Percentiles rank a stretch among this genome's conserved stretches.
Evolutionary conservation across 805 yeast genomes (phyloP).

Genomic region (Teunomyces aglyptinius): DNA sequence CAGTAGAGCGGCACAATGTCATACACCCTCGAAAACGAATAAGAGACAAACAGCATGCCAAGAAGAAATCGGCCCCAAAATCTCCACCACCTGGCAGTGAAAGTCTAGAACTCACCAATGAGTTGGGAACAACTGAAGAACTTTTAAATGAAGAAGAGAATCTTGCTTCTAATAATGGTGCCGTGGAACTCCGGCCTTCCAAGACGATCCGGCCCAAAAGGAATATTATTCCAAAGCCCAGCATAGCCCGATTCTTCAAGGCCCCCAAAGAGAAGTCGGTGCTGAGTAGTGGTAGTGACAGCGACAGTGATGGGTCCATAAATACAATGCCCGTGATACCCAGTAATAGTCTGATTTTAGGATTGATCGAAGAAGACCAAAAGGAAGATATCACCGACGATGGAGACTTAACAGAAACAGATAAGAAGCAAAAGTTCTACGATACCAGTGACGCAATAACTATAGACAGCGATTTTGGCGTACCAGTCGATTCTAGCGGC

Average conservation of each 20-base stretch:
- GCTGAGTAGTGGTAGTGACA: conserved; percentile 10
- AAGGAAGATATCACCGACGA: conserved; percentile 14
- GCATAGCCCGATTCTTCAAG: conserved; percentile 11
- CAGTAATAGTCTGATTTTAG: conserved; percentile 12
- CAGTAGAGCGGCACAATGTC: conserved; percentile 7
- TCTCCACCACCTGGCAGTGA: neutral
- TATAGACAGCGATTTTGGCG: conserved; percentile 32
- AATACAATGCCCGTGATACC: conserved; percentile 8
- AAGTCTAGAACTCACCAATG: neutral
- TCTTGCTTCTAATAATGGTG: neutral
- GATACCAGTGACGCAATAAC: conserved; percentile 21
- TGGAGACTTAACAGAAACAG: conserved; percentile 14
- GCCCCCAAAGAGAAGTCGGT: neutral
- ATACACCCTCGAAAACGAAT: conserved; percentile 1
- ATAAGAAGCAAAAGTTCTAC: conserved; percentile 4
- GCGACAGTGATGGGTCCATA: conserved; percentile 14
- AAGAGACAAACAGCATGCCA: neutral
- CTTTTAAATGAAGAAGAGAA: neutral
- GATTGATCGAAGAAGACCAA: conserved; percentile 17
- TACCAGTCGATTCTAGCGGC: conserved; percentile 23
- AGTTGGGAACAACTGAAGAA: neutral
- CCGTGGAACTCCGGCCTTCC: neutral
- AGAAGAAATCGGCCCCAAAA: neutral
- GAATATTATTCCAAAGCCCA: conserved; percentile 4
- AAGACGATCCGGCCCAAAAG: conserved; percentile 1